Base-by-base conservation (phyloP, 1,284 basidiomycete genomes). In the Fomitopsis pinicola region DNA sequence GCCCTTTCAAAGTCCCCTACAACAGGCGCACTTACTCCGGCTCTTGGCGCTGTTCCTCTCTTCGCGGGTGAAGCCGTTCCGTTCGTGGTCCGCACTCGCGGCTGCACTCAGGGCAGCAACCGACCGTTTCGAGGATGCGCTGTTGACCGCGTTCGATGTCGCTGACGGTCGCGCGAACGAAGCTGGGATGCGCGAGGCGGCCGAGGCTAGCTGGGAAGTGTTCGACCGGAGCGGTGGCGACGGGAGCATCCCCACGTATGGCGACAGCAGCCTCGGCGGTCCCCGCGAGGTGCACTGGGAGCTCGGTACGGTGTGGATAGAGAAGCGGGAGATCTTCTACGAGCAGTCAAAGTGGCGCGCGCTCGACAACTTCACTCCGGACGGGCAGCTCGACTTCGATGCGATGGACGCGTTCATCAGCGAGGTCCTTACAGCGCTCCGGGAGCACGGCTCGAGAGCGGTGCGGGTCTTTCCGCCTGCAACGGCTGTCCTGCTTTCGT, bases 271-370 rank as follows among this genome's bases (percentile, higher is more conserved):
- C 22, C 30, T 33, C 30, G 22, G 44, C 5, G 22, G 45, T 10
- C 12, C 19, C 9, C 12, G 35, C 6, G 50, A 33, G 50, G 15
- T 53, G 30, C 50, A 36, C 33, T 96, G 94, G 94, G 94, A 96
- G 72, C 87, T 95, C 78, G 93, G 92, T 0, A 86, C 91, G 59
- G 88, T 95, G 19, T 98, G 96, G 92, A 87, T 92, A 1, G 95
- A 98, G 75, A 97, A 97, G 76, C 79, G 91, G 35, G 94, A 96
- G 71, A 86, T 97, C n/a, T 94, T 98, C 70, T 97, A 96, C 73
- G 89, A 94, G 69, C 84, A 87, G 61, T 85, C 82, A 2, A 80
- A 82, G 56, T 96, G 93, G 87, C 84, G 91, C 67, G 85, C 95
- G 0, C 70, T 90, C 42, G 86, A 89, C 63, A 97, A 97, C 74